These are phyloP conservation scores for Dentipellis sp. DNA, from an alignment of 768 basidiomycete genomes.

Conservation along the genomic window DNA sequence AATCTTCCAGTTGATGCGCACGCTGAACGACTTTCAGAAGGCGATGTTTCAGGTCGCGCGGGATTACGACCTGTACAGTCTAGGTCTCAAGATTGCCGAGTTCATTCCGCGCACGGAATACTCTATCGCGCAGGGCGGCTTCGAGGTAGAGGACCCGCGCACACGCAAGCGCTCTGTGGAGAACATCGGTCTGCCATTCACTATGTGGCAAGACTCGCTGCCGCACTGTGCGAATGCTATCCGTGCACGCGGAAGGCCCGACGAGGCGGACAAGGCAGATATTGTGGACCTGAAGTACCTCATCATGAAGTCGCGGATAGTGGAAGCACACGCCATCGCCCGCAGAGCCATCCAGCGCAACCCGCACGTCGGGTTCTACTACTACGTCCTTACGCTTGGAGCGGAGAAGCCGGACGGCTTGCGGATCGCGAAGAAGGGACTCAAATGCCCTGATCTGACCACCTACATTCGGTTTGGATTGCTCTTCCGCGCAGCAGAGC, in stretches of 20 bases:
- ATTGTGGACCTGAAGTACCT: slow-evolving; percentile 55
- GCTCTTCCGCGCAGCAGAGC: slow-evolving; percentile 53
- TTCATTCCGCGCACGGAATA: slow-evolving; percentile 53
- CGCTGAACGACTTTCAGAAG: slow-evolving; percentile 34
- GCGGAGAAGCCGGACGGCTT: slow-evolving; percentile 39
- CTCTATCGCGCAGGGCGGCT: slow-evolving; percentile 48
- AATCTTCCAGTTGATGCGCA: slow-evolving; percentile 30
- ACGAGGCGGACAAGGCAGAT: slow-evolving; percentile 46
- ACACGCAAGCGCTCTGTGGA: slow-evolving; percentile 33
- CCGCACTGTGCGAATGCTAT: slow-evolving; percentile 52
- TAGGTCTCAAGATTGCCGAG: slow-evolving; percentile 40
- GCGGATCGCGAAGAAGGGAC: slow-evolving; percentile 54
- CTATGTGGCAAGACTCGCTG: slow-evolving; percentile 46
- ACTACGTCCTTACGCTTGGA: slow-evolving; percentile 49
- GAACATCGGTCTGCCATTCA: slow-evolving; percentile 50
- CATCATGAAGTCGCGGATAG: slow-evolving; percentile 39
- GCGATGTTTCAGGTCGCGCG: slow-evolving; percentile 43
- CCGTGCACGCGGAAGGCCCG: slow-evolving; percentile 29
- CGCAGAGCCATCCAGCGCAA: slow-evolving; percentile 41
- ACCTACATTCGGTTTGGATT: slow-evolving; percentile 48
- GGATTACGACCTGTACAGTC: slow-evolving; percentile 38
- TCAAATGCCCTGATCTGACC: slow-evolving; percentile 45
- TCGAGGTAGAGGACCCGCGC: slow-evolving; percentile 32
- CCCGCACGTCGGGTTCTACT: slow-evolving; percentile 53
- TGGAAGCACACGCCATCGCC: slow-evolving; percentile 39